Percentiles rank a stretch among this genome's conserved stretches.
Conservation (phyloP, 2,329 filamentous ascomycete species). For the Aphanocladium album region DNA sequence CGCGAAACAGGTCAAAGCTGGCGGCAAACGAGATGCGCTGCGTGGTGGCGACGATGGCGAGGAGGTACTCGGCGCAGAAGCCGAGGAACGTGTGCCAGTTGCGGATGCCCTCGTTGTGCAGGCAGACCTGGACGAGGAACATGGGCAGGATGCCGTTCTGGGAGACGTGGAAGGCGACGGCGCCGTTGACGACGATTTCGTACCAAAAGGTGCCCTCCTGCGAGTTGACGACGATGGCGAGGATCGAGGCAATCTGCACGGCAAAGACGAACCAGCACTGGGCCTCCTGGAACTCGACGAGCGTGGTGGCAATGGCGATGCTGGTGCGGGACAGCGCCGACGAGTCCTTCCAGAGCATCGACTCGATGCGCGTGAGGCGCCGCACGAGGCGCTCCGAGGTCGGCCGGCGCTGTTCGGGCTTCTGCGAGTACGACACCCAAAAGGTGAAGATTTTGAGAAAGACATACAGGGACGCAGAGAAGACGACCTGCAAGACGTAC, state of each 20-base stretch:
- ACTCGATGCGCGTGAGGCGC: conserved; percentile 30
- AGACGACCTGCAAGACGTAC: conserved; percentile 34
- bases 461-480: conserved; percentile 29
- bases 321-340: conserved; percentile 32
- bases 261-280: conserved; percentile 37
- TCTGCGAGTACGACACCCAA: conserved; percentile 29
- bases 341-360: conserved; percentile 33
- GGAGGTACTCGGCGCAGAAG: conserved; percentile 34
- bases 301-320: conserved; percentile 34
- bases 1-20: conserved; percentile 30
- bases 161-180: conserved; percentile 32
- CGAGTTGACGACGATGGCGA: conserved; percentile 36
- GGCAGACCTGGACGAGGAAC: conserved; percentile 33
- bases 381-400: conserved; percentile 22
- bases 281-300: conserved; percentile 37
- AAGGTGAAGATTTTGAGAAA: conserved; percentile 31
- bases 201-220: conserved; percentile 36
- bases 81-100: conserved; percentile 37
- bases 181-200: conserved; percentile 34
- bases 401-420: conserved; percentile 17
- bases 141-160: conserved; percentile 34
- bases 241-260: conserved; percentile 35
- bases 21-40: conserved; percentile 31
- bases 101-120: conserved; percentile 35
- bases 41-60: conserved; percentile 33